Base-by-base conservation (phyloP, 108 stramenopile species). In the Poteriospumella lacustris region DNA sequence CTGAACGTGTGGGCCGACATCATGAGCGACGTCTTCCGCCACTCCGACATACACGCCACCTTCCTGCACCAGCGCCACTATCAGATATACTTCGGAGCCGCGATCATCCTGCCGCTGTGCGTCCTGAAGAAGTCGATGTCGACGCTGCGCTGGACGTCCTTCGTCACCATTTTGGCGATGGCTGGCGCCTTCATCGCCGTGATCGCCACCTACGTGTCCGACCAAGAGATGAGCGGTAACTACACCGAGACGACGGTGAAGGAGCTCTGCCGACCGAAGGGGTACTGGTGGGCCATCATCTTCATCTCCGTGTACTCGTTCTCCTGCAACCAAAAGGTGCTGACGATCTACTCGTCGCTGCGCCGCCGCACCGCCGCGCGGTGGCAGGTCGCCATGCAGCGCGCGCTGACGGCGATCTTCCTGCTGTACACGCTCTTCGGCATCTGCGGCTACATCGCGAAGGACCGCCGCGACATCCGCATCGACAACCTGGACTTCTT, bases 1-100 rank as follows among this genome's bases (percentile, higher is more conserved):
- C 36, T 73, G 36, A 42, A 73, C 36, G 70, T 73, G 9, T 73
- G 5, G 5, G 33, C 44, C 5, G 70, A 73, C 36, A 73, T 73
- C 41, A 56, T 73, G 41, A 3, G 5, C 26, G 41, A 73, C 33
- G 43, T 73, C 15, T 64, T 64, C 9, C 29, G 36, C 36, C 5
- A 64, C 36, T 64, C 60, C 28, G 33, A 26, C 36, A n/a, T n/a
- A n/a, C n/a, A n/a, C n/a, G n/a, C n/a, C n/a, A n/a, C n/a, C n/a
- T n/a, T n/a, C n/a, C n/a, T n/a, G n/a, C 36, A 31, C 29, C 47
- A 52, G 19, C 60, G 60, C 28, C 5, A 12, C 9, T 26, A 34
- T 31, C 15, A 19, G 5, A 5, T 64, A 64, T 24, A 34, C 28
- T 19, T 33, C 5, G 60, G 60, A 31, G 28, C 60, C 36, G 31